A percentile compares a stretch with the other conserved stretches of the same genome.
Conservation (phyloP, 1,284 basidiomycete species). For the Puccinia hordei region DNA sequence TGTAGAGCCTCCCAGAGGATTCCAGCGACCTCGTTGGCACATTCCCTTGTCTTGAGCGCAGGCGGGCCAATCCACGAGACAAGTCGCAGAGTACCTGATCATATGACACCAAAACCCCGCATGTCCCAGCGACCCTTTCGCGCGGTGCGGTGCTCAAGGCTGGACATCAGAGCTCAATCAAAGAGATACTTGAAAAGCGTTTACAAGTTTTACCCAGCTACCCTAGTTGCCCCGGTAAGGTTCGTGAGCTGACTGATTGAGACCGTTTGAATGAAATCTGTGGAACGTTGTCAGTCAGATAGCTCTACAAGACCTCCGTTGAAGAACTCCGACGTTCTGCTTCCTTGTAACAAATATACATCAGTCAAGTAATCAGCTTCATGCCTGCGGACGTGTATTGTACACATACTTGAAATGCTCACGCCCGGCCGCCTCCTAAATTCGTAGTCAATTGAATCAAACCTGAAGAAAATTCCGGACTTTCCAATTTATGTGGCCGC, state of each 20-base stretch:
- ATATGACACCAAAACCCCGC: neutral
- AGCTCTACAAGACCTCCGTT: neutral
- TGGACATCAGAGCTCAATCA: neutral
- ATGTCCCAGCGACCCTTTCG: neutral
- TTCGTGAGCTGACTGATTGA: neutral
- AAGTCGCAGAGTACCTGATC: neutral
- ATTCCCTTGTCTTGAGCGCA: neutral
- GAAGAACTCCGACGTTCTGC: neutral
- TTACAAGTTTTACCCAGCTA: neutral
- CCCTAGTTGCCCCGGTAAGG: neutral
- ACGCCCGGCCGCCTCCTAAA: neutral
- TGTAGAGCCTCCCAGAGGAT: too few relatives aligned
- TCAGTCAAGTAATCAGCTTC: neutral
- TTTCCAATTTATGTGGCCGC: neutral
- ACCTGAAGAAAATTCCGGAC: neutral
- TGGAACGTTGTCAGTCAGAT: neutral
- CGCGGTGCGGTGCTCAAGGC: neutral
- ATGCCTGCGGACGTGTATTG: neutral
- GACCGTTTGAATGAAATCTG: neutral
- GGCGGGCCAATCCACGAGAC: neutral
- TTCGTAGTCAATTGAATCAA: neutral
- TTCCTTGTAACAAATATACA: neutral
- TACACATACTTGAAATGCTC: neutral
- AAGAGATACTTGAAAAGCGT: neutral
- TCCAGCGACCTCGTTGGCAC: too few relatives aligned